Percentiles rank a stretch among this genome's conserved stretches.
These are phyloP conservation scores for Penicillium sp. DNA, from an alignment of 2,329 filamentous ascomycete species.

Conservation along the genomic window DNA sequence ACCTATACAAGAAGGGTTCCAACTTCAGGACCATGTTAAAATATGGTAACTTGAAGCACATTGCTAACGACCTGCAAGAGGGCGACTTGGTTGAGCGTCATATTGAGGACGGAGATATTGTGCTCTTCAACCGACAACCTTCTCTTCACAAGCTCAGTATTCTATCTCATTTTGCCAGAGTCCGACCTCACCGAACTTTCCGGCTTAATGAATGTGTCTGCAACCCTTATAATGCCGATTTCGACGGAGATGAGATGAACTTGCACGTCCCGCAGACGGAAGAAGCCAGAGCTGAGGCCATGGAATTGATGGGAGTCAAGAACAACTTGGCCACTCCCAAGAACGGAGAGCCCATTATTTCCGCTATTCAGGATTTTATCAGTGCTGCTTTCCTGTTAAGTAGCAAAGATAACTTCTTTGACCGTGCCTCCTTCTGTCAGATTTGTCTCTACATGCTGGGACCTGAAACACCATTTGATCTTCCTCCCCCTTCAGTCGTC, in stretches of 20 bases:
- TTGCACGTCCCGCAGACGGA: constrained; percentile 96
- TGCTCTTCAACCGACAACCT: constrained; percentile 96
- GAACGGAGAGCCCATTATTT: constrained; percentile 96
- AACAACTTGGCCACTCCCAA: constrained; percentile 94
- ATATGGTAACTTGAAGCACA: constrained; percentile 67
- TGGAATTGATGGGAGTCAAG: constrained; percentile 96
- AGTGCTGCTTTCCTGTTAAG: constrained; percentile 89
- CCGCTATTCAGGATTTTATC: constrained; percentile 99
- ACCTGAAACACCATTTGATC: constrained; percentile 70
- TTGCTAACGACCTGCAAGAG: constrained; percentile 71
- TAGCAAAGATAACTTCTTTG: constrained; percentile 89
- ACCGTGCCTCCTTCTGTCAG: constrained; percentile 82
- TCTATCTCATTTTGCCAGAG: constrained; percentile 89
- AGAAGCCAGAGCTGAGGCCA: constrained; percentile 91
- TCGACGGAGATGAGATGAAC: constrained; percentile 99
- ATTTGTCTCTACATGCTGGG: constrained; percentile 94
- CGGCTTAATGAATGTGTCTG: constrained; percentile 97
- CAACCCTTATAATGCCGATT: constrained; percentile 97
- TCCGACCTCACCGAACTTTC: constrained; percentile 93
- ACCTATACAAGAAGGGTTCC: constrained; percentile 68
- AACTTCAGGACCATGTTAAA: constrained; percentile 73
- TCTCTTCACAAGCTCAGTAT: constrained; percentile 99
- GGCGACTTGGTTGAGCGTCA: constrained; percentile 94
- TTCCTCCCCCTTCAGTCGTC: constrained; percentile 81
- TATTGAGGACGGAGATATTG: constrained; percentile 90